These are phyloP conservation scores for Trichoderma sp. DNA, from an alignment of 2,329 filamentous ascomycete species.

Conservation along the genomic window DNA sequence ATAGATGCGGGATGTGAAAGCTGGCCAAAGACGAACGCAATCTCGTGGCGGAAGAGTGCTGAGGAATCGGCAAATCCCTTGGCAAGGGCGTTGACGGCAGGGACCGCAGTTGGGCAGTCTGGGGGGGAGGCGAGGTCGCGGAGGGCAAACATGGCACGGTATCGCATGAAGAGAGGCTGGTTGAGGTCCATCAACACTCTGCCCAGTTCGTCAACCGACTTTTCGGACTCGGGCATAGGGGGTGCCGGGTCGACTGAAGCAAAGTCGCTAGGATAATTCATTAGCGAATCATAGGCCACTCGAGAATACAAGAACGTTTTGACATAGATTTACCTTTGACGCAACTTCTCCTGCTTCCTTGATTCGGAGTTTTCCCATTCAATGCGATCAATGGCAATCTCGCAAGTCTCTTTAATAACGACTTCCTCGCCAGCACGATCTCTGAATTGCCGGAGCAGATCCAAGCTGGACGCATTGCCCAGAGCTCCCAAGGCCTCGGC, in stretches of 20 bases:
- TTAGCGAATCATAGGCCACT: constrained; percentile 27
- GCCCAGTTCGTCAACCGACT: constrained; percentile 71
- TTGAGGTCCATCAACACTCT: constrained; percentile 73
- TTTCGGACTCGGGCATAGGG: constrained; percentile 68
- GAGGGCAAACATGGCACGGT: constrained; percentile 96
- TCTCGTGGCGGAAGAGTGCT: constrained; percentile 93
- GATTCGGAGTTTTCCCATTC: constrained; percentile 82
- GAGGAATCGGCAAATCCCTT: constrained; percentile 82
- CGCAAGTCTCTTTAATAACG: constrained; percentile 90
- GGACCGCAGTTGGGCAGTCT: constrained; percentile 80
- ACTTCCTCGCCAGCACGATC: constrained; percentile 73
- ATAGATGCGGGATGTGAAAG: constrained; percentile 96
- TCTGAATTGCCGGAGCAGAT: constrained; percentile 67
- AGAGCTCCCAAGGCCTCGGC: constrained; percentile 91
- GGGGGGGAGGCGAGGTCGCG: constrained; percentile 93
- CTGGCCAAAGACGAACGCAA: constrained; percentile 97
- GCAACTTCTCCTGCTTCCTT: constrained; percentile 70
- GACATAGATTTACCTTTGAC: constrained; percentile 62
- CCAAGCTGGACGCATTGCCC: constrained; percentile 69
- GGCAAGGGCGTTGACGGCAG: constrained; percentile 82
- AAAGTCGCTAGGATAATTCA: constrained; percentile 67
- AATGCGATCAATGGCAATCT: constrained; percentile 92
- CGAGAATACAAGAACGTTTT: constrained; percentile 15
- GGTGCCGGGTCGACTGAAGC: constrained; percentile 93
- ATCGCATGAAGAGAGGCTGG: constrained; percentile 82